Conservation (phyloP, 2,329 filamentous ascomycete genomes). For the Aureobasidium uvarum region DNA sequence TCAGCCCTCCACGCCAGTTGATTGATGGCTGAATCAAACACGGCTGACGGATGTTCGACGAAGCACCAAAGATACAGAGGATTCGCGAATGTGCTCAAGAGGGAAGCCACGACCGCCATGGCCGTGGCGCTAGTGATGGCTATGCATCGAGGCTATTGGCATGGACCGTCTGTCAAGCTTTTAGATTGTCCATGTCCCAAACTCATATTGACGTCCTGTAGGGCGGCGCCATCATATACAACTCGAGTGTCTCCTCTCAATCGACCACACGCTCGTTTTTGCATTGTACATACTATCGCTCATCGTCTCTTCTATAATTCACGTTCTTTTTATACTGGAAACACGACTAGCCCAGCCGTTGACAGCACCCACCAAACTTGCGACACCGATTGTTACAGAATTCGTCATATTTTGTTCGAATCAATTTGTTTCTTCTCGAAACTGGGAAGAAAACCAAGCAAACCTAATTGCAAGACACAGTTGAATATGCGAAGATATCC, state of each 20-base stretch:
- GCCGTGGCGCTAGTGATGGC: slow-evolving; percentile 19
- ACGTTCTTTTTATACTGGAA: slow-evolving; percentile 4
- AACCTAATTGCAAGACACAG: not conserved
- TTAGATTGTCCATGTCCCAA: slow-evolving; percentile 15
- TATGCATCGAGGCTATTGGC: slow-evolving; percentile 24
- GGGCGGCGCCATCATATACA: slow-evolving; percentile 3
- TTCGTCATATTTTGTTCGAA: slow-evolving; percentile 14
- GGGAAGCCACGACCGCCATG: slow-evolving; percentile 13
- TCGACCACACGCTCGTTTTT: slow-evolving; percentile 4
- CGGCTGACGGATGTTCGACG: not conserved
- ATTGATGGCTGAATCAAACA: not conserved
- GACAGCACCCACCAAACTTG: slow-evolving; percentile 7
- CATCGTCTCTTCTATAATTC: not conserved
- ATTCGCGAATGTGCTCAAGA: slow-evolving; percentile 13
- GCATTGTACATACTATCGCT: slow-evolving; percentile 3
- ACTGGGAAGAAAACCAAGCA: not conserved
- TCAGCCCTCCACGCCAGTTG: not conserved
- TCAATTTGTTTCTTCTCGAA: not conserved
- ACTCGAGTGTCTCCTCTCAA: not conserved
- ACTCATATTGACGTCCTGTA: not conserved
- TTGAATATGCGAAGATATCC: slow-evolving; percentile 14
- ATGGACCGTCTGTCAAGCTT: slow-evolving; percentile 20
- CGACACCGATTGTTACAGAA: slow-evolving; percentile 23
- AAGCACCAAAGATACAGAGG: not conserved
- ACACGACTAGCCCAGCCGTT: not conserved